Conservation (phyloP, 2,329 filamentous ascomycete genomes). For the Pseudocercospora cruenta region DNA sequence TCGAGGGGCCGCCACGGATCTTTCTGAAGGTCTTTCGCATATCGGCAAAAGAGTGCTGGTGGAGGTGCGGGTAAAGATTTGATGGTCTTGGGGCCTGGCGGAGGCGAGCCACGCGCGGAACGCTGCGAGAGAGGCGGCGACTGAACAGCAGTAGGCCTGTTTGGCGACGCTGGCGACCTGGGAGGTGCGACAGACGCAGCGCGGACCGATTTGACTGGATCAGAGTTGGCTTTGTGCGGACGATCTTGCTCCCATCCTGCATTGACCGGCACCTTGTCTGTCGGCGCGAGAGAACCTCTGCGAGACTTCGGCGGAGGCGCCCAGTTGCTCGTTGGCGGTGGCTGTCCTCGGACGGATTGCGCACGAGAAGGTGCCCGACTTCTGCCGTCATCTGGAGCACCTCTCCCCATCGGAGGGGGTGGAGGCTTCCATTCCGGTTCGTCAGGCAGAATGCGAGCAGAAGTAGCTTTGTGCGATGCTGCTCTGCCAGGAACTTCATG, state of each 20-base stretch:
- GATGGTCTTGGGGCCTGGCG: conserved; percentile 5
- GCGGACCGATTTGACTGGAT: conserved; percentile 6
- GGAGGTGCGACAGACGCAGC: conserved; percentile 13
- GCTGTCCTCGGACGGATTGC: background rate
- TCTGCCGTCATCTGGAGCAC: background rate
- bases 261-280: background rate
- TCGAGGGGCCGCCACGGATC: conserved; percentile 19
- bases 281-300: background rate
- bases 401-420: background rate
- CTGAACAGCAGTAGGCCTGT: background rate
- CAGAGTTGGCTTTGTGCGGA: background rate
- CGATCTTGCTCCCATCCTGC: background rate
- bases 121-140: conserved; percentile 6
- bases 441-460: conserved; percentile 1
- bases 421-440: conserved; percentile 1
- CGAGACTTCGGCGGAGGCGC: background rate
- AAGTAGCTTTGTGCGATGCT: background rate
- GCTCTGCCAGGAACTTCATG: background rate
- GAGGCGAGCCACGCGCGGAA: conserved; percentile 11
- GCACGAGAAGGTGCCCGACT: background rate
- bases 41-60: conserved; percentile 24
- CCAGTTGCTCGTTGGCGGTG: background rate
- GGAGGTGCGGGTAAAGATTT: conserved; percentile 25
- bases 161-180: conserved; percentile 12
- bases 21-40: conserved; percentile 24